A percentile compares a stretch with the other conserved stretches of the same genome.
phyloP scores from a whole-genome alignment of 2,329 filamentous ascomycete species.

The Mycocentrospora acerina region DNA sequence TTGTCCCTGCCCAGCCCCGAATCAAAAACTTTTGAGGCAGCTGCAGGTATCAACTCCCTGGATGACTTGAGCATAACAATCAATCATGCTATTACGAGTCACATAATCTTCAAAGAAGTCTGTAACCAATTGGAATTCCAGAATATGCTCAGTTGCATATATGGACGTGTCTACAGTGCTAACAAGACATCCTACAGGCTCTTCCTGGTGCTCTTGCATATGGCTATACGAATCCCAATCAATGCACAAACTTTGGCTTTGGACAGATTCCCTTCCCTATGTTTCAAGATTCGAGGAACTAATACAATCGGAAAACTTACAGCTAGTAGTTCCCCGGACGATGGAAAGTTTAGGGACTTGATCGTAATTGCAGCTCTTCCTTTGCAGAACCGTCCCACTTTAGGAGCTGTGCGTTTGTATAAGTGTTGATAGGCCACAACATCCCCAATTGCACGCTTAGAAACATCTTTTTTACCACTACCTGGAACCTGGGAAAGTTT shows the following conservation, averaged over 20 bases:
- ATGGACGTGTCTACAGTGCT: neutral
- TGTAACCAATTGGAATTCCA: slow-evolving; percentile 3
- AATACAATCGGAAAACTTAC: too few relatives aligned
- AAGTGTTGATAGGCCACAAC: neutral
- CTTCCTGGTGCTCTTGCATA: slow-evolving; percentile 1
- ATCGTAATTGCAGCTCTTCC: neutral
- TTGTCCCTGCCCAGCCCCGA: neutral
- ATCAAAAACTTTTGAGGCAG: slow-evolving; percentile 3
- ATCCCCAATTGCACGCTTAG: slow-evolving; percentile 1
- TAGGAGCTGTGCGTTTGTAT: neutral
- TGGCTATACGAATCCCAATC: slow-evolving; percentile 2
- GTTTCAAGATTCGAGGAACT: neutral
- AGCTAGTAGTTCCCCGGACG: too few relatives aligned
- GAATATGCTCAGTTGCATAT: slow-evolving; percentile 2
- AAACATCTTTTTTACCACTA: neutral
- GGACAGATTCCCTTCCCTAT: neutral
- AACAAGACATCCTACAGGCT: slow-evolving; percentile 1
- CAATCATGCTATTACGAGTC: neutral
- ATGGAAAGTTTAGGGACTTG: neutral
- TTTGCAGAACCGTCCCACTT: neutral
- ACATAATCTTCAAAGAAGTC: slow-evolving; percentile 2
- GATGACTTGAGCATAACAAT: neutral
- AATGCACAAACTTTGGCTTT: slow-evolving; percentile 1
- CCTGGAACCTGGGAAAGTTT: slow-evolving; percentile 1
- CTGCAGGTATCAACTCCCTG: neutral